Percentiles rank a stretch among this genome's conserved stretches.
Conservation (phyloP, 2,329 filamentous ascomycete species). For the Botrytis aclada region DNA sequence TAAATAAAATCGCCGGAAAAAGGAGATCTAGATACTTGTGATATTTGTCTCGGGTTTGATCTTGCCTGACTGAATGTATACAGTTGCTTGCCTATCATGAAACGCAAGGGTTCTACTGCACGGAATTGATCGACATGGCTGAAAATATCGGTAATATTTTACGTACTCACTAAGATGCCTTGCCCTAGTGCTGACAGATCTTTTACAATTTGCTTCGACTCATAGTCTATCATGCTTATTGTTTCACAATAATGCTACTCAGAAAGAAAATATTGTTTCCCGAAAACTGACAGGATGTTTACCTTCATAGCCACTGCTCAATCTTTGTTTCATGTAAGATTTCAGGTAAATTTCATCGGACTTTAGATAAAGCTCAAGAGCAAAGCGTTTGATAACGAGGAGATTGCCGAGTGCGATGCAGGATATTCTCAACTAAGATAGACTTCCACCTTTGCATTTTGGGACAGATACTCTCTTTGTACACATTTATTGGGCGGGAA, state of each 20-base stretch:
- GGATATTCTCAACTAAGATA: background rate
- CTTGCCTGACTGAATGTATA: background rate
- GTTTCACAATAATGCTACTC: background rate
- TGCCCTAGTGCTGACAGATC: background rate
- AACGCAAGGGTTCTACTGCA: background rate
- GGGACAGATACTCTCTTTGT: background rate
- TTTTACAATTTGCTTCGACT: background rate
- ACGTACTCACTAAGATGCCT: background rate
- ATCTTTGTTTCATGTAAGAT: background rate
- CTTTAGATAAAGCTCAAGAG: background rate
- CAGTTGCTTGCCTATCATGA: background rate
- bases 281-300: background rate
- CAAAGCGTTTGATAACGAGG: background rate
- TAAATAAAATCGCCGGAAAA: background rate
- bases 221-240: background rate
- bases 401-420: background rate
- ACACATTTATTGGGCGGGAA: accelerated
- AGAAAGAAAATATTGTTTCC: background rate
- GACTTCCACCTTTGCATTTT: background rate
- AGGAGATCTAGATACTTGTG: background rate
- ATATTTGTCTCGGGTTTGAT: background rate
- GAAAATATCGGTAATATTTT: background rate
- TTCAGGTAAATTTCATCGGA: background rate
- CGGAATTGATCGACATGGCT: background rate
- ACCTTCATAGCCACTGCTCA: background rate